These are phyloP conservation scores for Elaeis oleifera DNA, from an alignment of 202 grass and related monocot genomes.

Conservation along the genomic window DNA sequence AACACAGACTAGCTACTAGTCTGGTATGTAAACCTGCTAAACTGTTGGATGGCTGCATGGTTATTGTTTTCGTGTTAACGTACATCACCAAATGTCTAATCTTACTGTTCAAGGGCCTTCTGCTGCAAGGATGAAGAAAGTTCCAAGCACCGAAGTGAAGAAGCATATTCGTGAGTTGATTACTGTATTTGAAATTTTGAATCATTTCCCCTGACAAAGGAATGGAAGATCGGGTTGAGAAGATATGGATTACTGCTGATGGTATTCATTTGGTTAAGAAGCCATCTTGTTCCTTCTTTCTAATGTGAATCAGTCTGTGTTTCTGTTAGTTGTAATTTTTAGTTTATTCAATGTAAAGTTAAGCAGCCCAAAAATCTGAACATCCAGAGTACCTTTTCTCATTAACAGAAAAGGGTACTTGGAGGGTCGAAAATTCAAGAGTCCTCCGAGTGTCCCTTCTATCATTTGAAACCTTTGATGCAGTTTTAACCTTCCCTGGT, in stretches of 20 bases:
- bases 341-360: no score
- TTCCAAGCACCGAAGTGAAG: constrained; percentile 70
- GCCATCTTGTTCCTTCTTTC: constrained; percentile 1
- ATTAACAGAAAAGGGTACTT: no score
- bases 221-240: constrained; percentile 65
- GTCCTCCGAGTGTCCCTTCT: no score
- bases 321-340: no score
- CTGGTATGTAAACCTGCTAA: no score
- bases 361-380: no score
- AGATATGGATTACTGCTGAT: constrained; percentile 83
- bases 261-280: constrained; percentile 73
- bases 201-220: constrained; percentile 76
- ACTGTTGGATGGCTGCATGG: not conserved
- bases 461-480: no score
- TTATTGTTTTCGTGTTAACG: not conserved
- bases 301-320: no score
- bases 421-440: no score
- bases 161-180: constrained; percentile 77
- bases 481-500: no score
- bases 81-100: not conserved
- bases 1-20: no score
- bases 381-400: no score
- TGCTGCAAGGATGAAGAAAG: constrained; percentile 95
- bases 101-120: constrained; percentile 55
- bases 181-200: constrained; percentile 42